These are phyloP conservation scores for Cutaneotrichosporon sp. DNA, from an alignment of 1,284 basidiomycete genomes.

Conservation along the genomic window DNA sequence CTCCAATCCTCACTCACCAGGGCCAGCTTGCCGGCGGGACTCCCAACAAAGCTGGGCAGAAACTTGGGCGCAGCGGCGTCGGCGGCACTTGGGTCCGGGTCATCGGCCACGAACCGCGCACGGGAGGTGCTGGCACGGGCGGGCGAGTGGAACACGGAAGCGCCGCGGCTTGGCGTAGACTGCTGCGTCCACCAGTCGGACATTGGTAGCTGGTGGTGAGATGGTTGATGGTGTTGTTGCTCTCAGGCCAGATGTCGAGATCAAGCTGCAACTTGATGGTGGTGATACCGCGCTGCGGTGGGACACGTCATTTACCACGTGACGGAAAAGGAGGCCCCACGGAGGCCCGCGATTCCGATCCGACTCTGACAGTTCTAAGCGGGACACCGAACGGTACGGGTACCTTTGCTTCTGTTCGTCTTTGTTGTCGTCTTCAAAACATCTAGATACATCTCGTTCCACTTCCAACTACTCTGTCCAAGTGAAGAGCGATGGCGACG, in stretches of 20 bases:
- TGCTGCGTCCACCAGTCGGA: conserved; percentile 26
- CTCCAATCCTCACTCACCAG: conserved; percentile 21
- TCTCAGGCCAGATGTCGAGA: too few relatives aligned
- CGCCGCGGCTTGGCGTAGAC: conserved; percentile 5
- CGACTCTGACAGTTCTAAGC: too few relatives aligned
- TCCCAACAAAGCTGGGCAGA: conserved; percentile 35
- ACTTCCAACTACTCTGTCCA: not conserved
- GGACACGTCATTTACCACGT: too few relatives aligned
- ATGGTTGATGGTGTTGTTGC: not conserved
- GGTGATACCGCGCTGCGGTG: too few relatives aligned
- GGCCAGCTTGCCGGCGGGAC: conserved; percentile 36
- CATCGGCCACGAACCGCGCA: conserved; percentile 22
- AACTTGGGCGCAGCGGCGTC: conserved; percentile 37
- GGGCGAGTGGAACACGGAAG: conserved; percentile 9
- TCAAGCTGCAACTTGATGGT: too few relatives aligned
- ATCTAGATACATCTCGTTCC: not conserved
- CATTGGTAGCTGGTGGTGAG: conserved; percentile 5
- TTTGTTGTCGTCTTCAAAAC: too few relatives aligned
- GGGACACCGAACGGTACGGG: too few relatives aligned
- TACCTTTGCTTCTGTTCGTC: too few relatives aligned
- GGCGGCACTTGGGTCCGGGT: conserved; percentile 34
- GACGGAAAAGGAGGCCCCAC: too few relatives aligned
- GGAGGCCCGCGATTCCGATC: too few relatives aligned
- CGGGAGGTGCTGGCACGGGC: conserved; percentile 10
- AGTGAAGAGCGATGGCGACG: not conserved